Base-by-base conservation (phyloP, 371 early-diverging fungal genomes). In the Coemansia sp. region DNA sequence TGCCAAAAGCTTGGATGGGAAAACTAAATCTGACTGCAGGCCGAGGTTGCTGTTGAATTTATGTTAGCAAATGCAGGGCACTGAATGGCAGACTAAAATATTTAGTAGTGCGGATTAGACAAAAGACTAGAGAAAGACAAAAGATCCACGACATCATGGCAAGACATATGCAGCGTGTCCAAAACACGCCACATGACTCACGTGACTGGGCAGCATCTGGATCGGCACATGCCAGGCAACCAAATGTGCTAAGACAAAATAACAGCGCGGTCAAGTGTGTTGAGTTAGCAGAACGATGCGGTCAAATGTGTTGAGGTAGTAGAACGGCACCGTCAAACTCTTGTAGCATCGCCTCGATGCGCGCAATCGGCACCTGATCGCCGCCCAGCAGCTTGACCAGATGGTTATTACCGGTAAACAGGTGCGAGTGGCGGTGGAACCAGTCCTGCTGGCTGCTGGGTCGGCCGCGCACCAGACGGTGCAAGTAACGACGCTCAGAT, bases 391-490 rank as follows among this genome's bases (percentile, higher is more conserved):
- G 64, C 68, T 73, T 73, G 59, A 76, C 74, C 31, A 79, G 55
- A 42, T 79, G 72, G 40, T 80, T 81, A n/a, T 37, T 53, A 18
- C 79, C 79, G 5, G 81, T 74, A 40, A 79, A 69, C 51, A 79
- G 55, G 55, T 79, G 73, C 34, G 64, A 67, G 68, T 70, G 61
- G 34, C 67, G 63, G 55, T 64, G 50, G 56, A 78, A 78, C 78
- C 79, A 78, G 47, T 70, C 77, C 55, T 71, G 76, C 53, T 59
- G 64, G 34, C 37, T 59, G 24, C 47, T 27, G 3, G 69, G 68
- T 29, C 59, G 63, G 7, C 45, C 57, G 21, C 67, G 71, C 8
- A 68, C 68, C 47, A 76, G 61, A 21, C 34, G 66, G 45, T 50
- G 42, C 24, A 78, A 40, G 51, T 68, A 78, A 37, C 61, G 42